These are phyloP conservation scores for Cyberlindnera meyerae DNA, from an alignment of 805 yeast genomes.

Conservation along the genomic window DNA sequence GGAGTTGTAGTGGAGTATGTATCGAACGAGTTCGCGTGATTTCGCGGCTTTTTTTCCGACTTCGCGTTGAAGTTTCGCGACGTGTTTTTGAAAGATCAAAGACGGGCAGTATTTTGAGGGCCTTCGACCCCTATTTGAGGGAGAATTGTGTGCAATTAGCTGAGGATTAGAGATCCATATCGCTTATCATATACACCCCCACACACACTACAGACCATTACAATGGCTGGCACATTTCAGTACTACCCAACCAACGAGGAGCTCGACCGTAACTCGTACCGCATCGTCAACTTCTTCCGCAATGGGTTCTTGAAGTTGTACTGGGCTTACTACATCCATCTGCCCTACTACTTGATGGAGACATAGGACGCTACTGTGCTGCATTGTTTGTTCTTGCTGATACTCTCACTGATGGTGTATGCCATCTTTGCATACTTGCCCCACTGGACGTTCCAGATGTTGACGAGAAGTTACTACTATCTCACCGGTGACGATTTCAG, in stretches of 20 bases:
- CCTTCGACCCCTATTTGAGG: too few relatives aligned
- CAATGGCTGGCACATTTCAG: conserved; percentile 27
- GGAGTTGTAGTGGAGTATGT: too few relatives aligned
- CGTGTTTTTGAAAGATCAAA: too few relatives aligned
- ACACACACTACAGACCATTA: conserved; percentile 1
- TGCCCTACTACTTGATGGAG: conserved; percentile 42
- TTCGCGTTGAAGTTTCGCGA: too few relatives aligned
- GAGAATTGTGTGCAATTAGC: too few relatives aligned
- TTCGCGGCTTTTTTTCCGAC: too few relatives aligned
- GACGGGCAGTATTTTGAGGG: too few relatives aligned
- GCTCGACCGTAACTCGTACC: conserved; percentile 22
- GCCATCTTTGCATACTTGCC: conserved; percentile 33
- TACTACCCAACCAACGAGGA: conserved; percentile 28
- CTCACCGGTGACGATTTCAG: conserved; percentile 31
- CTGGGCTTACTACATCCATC: conserved; percentile 41
- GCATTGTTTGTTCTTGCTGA: conserved; percentile 33
- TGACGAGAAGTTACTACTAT: conserved; percentile 28
- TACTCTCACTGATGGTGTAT: conserved; percentile 34
- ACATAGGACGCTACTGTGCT: conserved; percentile 36
- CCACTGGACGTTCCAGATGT: conserved; percentile 19
- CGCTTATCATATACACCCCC: too few relatives aligned
- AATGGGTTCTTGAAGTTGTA: conserved; percentile 30
- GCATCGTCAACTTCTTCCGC: conserved; percentile 24
- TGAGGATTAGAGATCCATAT: too few relatives aligned
- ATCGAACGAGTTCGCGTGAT: too few relatives aligned